Base-by-base conservation (phyloP, 306 rosid species). In the Citrullus mucosospermus region DNA sequence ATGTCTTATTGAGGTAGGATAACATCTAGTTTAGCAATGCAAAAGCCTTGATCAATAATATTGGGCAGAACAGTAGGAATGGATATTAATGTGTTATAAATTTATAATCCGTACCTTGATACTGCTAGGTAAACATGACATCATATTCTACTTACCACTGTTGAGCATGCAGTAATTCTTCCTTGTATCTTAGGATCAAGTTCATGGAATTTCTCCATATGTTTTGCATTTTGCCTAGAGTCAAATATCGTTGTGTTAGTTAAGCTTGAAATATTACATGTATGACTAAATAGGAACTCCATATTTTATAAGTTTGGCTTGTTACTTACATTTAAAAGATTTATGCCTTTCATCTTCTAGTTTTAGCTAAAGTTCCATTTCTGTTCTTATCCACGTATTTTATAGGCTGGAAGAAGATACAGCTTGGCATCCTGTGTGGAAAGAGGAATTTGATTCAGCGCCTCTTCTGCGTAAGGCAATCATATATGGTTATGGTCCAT, bases 371-470 rank as follows among this genome's bases (percentile, higher is more conserved):
- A 32, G 30, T 41, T 78, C 43, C 75, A 20, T 66, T 78, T n/a
- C n/a, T 32, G 30, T 53, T 79, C 70, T 57, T 18, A 30, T 57
- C 84, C 58, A 72, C 69, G 3, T 81, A 48, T 79, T 25, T 25
- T 48, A 7, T 80, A 95, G 99, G 99, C 85, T 92, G 84, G 28
- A 6, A 38, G 97, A 90, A 87, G 99, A 95, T 83, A 95, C 97
- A 58, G 97, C 99, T 80, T 95, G 99, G 97, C 93, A 85, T 58
- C 99, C 99, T 70, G 88, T 95, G 78, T 70, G 80, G 86, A 85
- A 88, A 84, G 88, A 91, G 4, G 99, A 89, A 84, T 91, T 95
- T 86, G 93, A 95, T 60, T 85, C 97, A 34, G 79, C 82, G 38
- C 92, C 96, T 57, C 18, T 80, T 78, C 75, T 89, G 84, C 90